Percentiles rank a stretch among this genome's conserved stretches.
phyloP scores from a whole-genome alignment of 768 basidiomycete species.

The Podaxis carcinomalis region DNA sequence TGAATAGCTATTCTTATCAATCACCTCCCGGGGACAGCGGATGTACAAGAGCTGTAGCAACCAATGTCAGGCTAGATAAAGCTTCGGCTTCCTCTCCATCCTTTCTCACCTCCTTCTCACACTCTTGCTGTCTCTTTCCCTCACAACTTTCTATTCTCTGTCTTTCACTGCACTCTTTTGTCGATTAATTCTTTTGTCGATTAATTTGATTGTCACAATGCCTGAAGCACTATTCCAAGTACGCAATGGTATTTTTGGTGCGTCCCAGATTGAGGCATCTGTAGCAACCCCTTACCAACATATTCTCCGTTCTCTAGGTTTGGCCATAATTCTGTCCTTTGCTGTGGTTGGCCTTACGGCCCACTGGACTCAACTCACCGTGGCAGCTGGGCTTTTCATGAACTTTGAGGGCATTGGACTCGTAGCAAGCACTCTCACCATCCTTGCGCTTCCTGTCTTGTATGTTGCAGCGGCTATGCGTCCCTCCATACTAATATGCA shows the following conservation, averaged over 20 bases:
- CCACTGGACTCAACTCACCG: background rate
- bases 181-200: background rate
- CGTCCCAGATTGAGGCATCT: background rate
- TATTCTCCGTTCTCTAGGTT: background rate
- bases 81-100: background rate
- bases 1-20: background rate
- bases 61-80: background rate
- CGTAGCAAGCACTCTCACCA: background rate
- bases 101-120: background rate
- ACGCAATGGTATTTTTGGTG: background rate
- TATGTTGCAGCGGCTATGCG: background rate
- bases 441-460: background rate
- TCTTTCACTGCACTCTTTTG: background rate
- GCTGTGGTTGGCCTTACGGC: background rate
- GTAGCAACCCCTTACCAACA: background rate
- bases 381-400: background rate
- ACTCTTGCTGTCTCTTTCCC: no score
- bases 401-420: background rate
- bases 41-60: background rate
- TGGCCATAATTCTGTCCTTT: background rate
- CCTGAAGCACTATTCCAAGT: background rate
- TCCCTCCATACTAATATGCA: no score
- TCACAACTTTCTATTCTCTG: background rate
- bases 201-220: background rate
- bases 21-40: background rate